A percentile compares a stretch with the other conserved stretches of the same genome.
These are phyloP conservation scores for Nicotiana sylvestris DNA, from an alignment of 257 asterid species.

Conservation along the genomic window DNA sequence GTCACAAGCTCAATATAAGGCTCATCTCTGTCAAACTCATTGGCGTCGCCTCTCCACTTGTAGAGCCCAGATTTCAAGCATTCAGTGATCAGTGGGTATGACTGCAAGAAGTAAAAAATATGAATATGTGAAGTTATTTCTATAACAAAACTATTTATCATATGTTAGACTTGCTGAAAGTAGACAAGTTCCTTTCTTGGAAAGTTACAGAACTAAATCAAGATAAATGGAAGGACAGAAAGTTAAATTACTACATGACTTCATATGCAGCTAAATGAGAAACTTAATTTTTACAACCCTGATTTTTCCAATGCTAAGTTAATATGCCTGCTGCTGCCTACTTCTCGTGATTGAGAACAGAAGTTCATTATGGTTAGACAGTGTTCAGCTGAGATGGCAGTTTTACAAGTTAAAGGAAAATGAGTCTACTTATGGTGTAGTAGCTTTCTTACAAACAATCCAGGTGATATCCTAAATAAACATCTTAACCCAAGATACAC, in stretches of 20 bases:
- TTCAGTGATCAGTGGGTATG: slow-evolving; percentile 74
- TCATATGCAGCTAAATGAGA: neutral
- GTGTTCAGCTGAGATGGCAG: neutral
- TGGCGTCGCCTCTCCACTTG: slow-evolving; percentile 85
- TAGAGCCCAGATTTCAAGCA: slow-evolving; percentile 79
- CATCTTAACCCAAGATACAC: neutral
- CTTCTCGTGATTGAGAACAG: neutral
- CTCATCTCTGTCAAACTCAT: slow-evolving; percentile 37
- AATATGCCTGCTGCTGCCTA: neutral
- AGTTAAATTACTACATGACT: neutral
- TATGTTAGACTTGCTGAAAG: neutral
- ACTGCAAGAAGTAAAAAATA: slow-evolving; percentile 40
- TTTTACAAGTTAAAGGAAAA: neutral
- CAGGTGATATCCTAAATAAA: neutral
- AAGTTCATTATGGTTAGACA: neutral
- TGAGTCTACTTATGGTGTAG: neutral
- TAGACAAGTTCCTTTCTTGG: neutral
- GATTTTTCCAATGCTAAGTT: neutral
- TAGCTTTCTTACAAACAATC: neutral
- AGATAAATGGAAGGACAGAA: neutral
- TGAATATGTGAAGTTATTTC: neutral
- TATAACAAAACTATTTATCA: neutral
- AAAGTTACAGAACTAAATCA: neutral
- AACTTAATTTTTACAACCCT: neutral
- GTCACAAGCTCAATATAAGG: slow-evolving; percentile 88